Conservation (phyloP, 2,329 filamentous ascomycete genomes). For the Aspergillus sojae region DNA sequence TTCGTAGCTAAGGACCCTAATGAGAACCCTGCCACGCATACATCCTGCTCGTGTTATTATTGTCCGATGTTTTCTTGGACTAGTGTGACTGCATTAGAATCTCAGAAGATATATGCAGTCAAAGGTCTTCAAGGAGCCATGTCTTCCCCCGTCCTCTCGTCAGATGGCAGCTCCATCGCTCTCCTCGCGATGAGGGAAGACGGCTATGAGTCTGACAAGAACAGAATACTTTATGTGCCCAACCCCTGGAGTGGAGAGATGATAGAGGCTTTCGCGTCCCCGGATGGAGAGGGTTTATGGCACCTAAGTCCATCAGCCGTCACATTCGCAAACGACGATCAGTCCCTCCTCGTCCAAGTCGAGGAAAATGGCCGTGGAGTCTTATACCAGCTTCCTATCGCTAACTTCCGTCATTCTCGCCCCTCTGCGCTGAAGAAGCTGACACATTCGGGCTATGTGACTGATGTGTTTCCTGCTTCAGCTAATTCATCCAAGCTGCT, state of each 20-base stretch:
- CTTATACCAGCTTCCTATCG: slow-evolving; percentile 44
- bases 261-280: slow-evolving; percentile 42
- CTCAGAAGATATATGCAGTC: slow-evolving; percentile 34
- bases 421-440: slow-evolving; percentile 39
- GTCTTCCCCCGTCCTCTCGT: slow-evolving; percentile 48
- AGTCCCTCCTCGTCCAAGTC: slow-evolving; percentile 43
- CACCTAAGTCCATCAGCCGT: slow-evolving; percentile 44
- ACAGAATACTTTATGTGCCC: slow-evolving; percentile 46
- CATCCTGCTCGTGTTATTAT: slow-evolving; percentile 50
- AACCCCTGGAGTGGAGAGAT: slow-evolving; percentile 45
- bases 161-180: slow-evolving; percentile 47
- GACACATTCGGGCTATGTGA: slow-evolving; percentile 45
- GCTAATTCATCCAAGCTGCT: slow-evolving; percentile 41
- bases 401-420: slow-evolving; percentile 31
- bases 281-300: slow-evolving; percentile 45
- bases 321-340: slow-evolving; percentile 46
- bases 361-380: slow-evolving; percentile 47
- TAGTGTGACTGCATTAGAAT: slow-evolving; percentile 33
- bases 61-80: slow-evolving; percentile 47
- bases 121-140: slow-evolving; percentile 46
- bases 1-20: slow-evolving; percentile 52
- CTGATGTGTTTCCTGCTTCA: slow-evolving; percentile 40
- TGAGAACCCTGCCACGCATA: slow-evolving; percentile 50
- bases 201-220: slow-evolving; percentile 52
- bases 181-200: slow-evolving; percentile 48